These are phyloP conservation scores for Symbiodinium pilosum DNA, from an alignment of 73 alveolate species.

Conservation along the genomic window DNA sequence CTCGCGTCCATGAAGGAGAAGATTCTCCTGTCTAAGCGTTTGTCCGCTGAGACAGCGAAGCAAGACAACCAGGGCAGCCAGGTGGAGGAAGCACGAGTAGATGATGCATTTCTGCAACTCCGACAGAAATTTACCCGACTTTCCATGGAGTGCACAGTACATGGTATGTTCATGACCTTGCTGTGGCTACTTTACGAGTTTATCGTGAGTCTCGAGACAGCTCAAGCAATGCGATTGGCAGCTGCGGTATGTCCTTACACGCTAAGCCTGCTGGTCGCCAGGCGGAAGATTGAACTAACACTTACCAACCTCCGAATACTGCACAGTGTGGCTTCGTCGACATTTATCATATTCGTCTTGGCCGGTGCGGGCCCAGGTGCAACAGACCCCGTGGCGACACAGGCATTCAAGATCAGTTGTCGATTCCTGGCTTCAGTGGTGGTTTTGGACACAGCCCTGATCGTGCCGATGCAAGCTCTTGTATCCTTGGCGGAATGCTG, in stretches of 20 bases:
- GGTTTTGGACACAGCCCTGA: neutral
- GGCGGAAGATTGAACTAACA: neutral
- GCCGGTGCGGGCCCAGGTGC: neutral
- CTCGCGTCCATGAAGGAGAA: neutral
- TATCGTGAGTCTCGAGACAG: neutral
- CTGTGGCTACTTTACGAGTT: neutral
- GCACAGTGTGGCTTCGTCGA: neutral
- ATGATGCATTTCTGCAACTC: neutral
- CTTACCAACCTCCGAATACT: neutral
- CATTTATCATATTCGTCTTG: neutral
- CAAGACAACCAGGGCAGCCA: neutral
- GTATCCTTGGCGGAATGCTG: neutral
- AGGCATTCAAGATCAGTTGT: neutral
- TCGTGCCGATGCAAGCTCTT: neutral
- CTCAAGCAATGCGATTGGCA: neutral
- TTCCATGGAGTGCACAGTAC: neutral
- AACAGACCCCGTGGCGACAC: neutral
- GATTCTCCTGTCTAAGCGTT: neutral
- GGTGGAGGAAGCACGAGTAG: neutral
- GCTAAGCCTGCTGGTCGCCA: neutral
- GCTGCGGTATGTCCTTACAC: neutral
- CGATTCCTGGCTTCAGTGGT: neutral
- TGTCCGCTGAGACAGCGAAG: neutral
- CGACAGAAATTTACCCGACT: neutral
- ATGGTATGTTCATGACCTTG: neutral